Evolutionary conservation across 169 alveolate species (phyloP), one percentile per base, ranked within the genome.

Genomic region (Plasmodium knowlesi): DNA sequence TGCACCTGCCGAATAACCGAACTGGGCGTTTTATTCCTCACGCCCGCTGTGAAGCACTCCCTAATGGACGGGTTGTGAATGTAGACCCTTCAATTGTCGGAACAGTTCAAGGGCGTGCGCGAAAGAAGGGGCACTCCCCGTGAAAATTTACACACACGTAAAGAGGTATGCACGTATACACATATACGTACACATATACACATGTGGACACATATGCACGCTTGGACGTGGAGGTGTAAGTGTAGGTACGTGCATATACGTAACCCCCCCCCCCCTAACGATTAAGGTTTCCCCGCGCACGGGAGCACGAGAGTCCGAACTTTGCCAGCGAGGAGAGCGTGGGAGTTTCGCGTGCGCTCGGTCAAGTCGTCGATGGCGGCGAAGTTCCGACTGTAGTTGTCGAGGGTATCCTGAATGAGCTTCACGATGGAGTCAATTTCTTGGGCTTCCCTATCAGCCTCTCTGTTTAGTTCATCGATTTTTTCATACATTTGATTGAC

Each of bases 381-480:
- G 37, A 81, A n/a, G 54, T 91, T 80, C 54, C 67, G 70, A 14
- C 37, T 81, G 76, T 91, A 91, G 30, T 1, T 54, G 28, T 91
- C 54, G 1, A 80, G 28, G 1, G 84, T 91, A 25, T 91, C 95
- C 28, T 91, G 92, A 50, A 72, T 91, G 57, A 46, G 80, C 74
- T 91, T 91, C 12, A 82, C 54, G n/a, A 91, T 81, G 54, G 71
- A 81, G 12, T 91, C 83, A 43, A 91, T 91, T 91, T 91, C 92
- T 12, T 82, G 70, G 8, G 83, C 53, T 32, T 80, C 92, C 57
- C 71, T 46, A 50, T 91, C 83, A 5, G 82, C 83, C 83, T 91
- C 37, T 5, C 39, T 71, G 28, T 81, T 91, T 1, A 91, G n/a
- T 34, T 46, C 43, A 3, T 91, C 84, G 22, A 91, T 50, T 22